Conservation (phyloP, 176 grass and related monocot genomes). For the Carex pumila region DNA sequence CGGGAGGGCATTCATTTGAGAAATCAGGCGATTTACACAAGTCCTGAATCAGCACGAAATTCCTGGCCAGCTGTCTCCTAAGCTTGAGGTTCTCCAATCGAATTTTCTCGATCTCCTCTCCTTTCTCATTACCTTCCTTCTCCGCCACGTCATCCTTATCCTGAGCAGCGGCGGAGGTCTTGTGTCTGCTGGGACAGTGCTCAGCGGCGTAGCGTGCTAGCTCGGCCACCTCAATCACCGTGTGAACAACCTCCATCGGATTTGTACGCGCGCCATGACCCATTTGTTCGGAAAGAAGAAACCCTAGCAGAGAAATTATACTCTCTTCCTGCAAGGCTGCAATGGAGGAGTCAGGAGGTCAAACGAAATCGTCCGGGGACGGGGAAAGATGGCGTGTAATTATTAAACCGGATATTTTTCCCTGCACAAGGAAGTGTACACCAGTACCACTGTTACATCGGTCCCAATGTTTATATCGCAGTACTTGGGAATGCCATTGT, state of each 20-base stretch:
- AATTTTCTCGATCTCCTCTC: conserved; percentile 40
- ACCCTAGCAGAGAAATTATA: conserved; percentile 1
- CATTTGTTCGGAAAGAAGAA: conserved; percentile 11
- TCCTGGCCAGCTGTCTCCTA: conserved; percentile 52
- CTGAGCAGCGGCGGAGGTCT: neutral
- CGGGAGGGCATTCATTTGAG: conserved; percentile 68
- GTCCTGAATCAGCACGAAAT: conserved; percentile 56
- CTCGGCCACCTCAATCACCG: conserved; percentile 81
- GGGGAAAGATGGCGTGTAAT: neutral
- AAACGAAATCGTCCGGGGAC: neutral
- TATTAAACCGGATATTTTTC: neutral
- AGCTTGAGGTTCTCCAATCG: conserved; percentile 59
- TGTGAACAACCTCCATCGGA: conserved; percentile 65
- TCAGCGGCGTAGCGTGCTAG: conserved; percentile 57
- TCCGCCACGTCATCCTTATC: neutral
- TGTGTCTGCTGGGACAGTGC: conserved; percentile 36
- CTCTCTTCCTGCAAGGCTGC: neutral
- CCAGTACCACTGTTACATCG: neutral
- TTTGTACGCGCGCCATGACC: conserved; percentile 41
- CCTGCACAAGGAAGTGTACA: neutral
- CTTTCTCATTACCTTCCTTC: neutral
- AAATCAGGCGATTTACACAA: conserved; percentile 45
- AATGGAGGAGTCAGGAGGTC: neutral
- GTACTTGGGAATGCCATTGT: too few species aligned
- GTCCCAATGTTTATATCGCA: neutral